Base-by-base conservation (phyloP, 2,329 filamentous ascomycete species). In the Ceratocystiopsis minuta region DNA sequence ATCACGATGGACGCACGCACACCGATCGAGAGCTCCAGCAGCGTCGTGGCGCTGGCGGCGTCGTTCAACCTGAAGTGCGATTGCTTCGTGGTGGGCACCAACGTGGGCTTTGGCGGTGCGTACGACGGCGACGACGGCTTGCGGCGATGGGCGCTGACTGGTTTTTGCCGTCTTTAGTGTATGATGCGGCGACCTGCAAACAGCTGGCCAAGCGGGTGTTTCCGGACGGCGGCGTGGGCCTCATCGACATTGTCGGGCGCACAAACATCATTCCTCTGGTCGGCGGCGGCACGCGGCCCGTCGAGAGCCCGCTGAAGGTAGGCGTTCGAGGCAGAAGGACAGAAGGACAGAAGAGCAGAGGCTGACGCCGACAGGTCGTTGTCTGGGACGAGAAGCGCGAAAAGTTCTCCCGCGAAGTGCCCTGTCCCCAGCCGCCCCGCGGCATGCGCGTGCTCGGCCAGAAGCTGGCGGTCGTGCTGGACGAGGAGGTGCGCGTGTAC, bases 341-440 rank as follows among this genome's bases (percentile, higher is more conserved):
- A n/a, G n/a, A n/a, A n/a, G n/a, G n/a, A n/a, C n/a, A n/a, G n/a
- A n/a, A n/a, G n/a, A n/a, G n/a, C n/a, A n/a, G n/a, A 32, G 44
- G 15, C 40, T 38, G 28, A 37, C 3, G 13, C 10, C 31, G 43
- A 33, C 44, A 79, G 74, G 70, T 87, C 39, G 77, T 92, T 49
- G 82, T 96, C 52, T 96, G 87, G 87, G 87, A 98, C 57, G 85
- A 93, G 53, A 69, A 75, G 46, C 82, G 81, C 50, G 75, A 80
- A 47, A 80, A 78, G 49, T 60, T 66, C 10, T 75, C 79, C 9
- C 68, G 83, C 14, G 80, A 87, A 48, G 81, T 96, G 51, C 80
- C 88, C 43, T 79, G 87, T 46, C 72, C 83, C 44, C 86, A 83
- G 16, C 75, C 81, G 2, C 75, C 96, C 18, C 73, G 86, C 15